Percentiles rank a stretch among this genome's conserved stretches.
Evolutionary conservation across 305 asterid species (phyloP).

Genomic region (Vinca major): DNA sequence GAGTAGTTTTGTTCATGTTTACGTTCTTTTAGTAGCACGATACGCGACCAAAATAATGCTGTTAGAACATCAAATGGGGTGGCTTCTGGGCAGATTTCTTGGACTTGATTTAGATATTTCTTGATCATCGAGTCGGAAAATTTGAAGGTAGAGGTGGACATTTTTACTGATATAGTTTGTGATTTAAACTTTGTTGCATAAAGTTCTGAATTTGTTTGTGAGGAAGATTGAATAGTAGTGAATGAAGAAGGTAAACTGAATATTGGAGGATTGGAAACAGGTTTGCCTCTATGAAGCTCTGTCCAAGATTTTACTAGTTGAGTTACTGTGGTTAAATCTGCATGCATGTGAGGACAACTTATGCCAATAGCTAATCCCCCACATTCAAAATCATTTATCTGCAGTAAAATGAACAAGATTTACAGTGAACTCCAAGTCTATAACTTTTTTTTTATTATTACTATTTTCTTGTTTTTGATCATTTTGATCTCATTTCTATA

Average conservation of each 20-base stretch:
- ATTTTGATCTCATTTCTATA: too few species aligned
- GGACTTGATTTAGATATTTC: constrained; percentile 23
- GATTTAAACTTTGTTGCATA: constrained; percentile 3
- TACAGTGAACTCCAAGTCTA: not conserved
- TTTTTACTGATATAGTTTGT: constrained; percentile 13
- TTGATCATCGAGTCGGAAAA: constrained; percentile 28
- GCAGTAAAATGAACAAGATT: constrained; percentile 9
- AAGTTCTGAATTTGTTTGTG: not conserved
- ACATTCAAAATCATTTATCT: constrained; percentile 48
- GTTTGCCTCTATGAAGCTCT: constrained; percentile 26
- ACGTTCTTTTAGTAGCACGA: constrained; percentile 13
- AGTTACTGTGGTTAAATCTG: constrained; percentile 46
- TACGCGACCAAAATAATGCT: constrained; percentile 46
- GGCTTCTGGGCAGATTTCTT: constrained; percentile 33
- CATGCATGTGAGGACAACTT: constrained; percentile 54
- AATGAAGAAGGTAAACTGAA: constrained; percentile 24
- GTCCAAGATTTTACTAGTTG: constrained; percentile 47
- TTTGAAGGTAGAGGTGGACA: constrained; percentile 34
- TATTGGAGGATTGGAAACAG: constrained; percentile 29
- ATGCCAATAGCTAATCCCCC: constrained; percentile 56
- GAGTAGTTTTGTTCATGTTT: constrained; percentile 7
- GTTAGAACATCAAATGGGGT: constrained; percentile 41
- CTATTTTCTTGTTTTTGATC: too few species aligned
- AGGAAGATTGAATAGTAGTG: not conserved
- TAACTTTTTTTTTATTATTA: not conserved